Base-by-base conservation (phyloP, 1,139 yeast genomes). In the Meyerozyma carpophila region DNA sequence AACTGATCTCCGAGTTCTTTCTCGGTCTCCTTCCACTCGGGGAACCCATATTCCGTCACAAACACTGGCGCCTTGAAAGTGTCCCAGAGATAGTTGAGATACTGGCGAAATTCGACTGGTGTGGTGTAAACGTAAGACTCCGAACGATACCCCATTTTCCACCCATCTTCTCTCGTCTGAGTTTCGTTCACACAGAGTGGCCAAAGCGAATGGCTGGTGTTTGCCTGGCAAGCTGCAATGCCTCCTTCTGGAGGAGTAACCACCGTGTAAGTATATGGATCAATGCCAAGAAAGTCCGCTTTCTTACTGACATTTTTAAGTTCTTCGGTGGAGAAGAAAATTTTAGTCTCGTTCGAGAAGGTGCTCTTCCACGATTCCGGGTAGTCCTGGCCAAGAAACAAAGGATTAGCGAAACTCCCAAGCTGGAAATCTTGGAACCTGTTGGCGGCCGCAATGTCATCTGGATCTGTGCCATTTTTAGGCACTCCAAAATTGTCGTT, bases 1-100 rank as follows among this genome's bases (percentile, higher is more conserved):
- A 59, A 44, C 32, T 63, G 67, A 43, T 63, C 66, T 4, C 46
- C 53, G 5, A 58, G 44, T 18, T 50, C 47, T 53, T 61, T 61
- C 25, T 57, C 58, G 9, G 48, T 48, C 47, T 66, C 72, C 44
- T 56, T 50, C 60, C 63, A 59, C 46, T 57, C 64, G 16, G 69
- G 65, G 52, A 65, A 65, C 4, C 72, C 70, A 50, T 61, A 62
- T 46, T 66, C 70, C 16, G 62, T 55, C 39, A 66, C 55, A 36
- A 49, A 48, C 32, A 55, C 52, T 41, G 55, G 66, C 44, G 46
- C 49, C 51, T 50, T 45, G 50, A 49, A 58, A 11, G 58, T 54
- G 32, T 50, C 44, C 54, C 55, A 57, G 20, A 58, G 29, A 45
- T 54, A 59, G 40, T 51, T 57, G 46, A 59, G 49, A 37, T 42